Evolutionary conservation across 2,329 filamentous ascomycete genomes (phyloP).

Genomic region (Diaporthe ampelina): DNA sequence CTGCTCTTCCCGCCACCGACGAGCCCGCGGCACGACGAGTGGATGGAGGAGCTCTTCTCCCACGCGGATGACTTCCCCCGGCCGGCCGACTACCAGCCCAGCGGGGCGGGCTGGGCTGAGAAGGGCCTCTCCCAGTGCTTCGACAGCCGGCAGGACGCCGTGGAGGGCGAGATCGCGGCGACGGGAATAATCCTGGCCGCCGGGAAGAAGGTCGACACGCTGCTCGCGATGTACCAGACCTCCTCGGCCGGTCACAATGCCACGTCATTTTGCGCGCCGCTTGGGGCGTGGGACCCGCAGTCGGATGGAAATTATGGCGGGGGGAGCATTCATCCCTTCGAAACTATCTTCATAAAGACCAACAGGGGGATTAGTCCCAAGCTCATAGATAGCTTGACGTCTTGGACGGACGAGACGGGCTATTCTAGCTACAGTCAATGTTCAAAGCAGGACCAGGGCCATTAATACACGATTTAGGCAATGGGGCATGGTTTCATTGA

Average conservation of each 20-base stretch:
- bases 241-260: background rate
- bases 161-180: background rate
- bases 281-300: conserved; percentile 43
- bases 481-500: too few species aligned
- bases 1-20: conserved; percentile 47
- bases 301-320: conserved; percentile 48
- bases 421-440: background rate
- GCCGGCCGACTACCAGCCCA: background rate
- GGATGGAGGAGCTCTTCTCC: background rate
- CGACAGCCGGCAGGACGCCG: background rate
- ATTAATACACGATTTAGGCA: too few species aligned
- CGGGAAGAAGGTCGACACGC: background rate
- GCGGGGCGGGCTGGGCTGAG: background rate
- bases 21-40: conserved; percentile 43
- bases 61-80: background rate
- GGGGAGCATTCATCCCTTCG: conserved; percentile 53
- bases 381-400: background rate
- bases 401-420: background rate
- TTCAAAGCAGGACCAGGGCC: background rate
- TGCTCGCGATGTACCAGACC: background rate
- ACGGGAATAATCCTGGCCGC: background rate
- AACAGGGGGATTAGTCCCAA: conserved; percentile 43
- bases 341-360: conserved; percentile 53
- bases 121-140: background rate
- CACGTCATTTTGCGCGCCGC: background rate